Conservation (phyloP, 2,329 filamentous ascomycete species). For the Colletotrichum sp. region DNA sequence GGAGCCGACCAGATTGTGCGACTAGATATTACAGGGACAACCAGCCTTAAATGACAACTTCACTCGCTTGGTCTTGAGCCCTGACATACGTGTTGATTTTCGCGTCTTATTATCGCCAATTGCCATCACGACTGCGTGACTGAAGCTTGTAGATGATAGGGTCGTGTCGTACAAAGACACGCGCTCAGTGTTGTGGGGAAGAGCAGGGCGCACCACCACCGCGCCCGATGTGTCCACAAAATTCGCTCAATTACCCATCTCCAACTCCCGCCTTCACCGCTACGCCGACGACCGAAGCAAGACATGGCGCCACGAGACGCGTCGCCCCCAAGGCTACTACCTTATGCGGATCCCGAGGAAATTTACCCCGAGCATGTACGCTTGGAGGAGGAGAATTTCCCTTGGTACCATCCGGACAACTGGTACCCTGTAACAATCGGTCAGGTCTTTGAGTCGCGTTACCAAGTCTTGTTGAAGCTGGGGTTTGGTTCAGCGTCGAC, state of each 20-base stretch:
- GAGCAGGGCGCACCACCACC: background rate
- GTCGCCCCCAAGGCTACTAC: slow-evolving; percentile 4
- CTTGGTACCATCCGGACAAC: slow-evolving; percentile 23
- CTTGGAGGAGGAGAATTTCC: slow-evolving; percentile 28
- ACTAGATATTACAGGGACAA: background rate
- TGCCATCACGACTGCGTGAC: background rate
- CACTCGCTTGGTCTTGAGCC: background rate
- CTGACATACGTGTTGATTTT: background rate
- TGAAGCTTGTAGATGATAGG: background rate
- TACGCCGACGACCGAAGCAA: background rate
- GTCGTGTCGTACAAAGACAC: background rate
- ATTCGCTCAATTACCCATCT: background rate
- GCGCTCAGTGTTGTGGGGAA: background rate
- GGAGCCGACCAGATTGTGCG: background rate
- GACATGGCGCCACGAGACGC: background rate
- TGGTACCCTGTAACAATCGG: slow-evolving; percentile 29
- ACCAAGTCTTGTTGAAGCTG: slow-evolving; percentile 29
- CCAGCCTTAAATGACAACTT: background rate
- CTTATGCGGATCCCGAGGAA: slow-evolving; percentile 8
- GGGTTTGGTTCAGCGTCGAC: slow-evolving; percentile 31
- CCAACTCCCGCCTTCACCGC: background rate
- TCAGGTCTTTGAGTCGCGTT: slow-evolving; percentile 24
- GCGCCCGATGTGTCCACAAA: background rate
- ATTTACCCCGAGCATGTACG: background rate
- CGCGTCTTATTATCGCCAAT: background rate